phyloP scores from a whole-genome alignment of 768 basidiomycete genomes.

The Fomitopsis pulvina region DNA sequence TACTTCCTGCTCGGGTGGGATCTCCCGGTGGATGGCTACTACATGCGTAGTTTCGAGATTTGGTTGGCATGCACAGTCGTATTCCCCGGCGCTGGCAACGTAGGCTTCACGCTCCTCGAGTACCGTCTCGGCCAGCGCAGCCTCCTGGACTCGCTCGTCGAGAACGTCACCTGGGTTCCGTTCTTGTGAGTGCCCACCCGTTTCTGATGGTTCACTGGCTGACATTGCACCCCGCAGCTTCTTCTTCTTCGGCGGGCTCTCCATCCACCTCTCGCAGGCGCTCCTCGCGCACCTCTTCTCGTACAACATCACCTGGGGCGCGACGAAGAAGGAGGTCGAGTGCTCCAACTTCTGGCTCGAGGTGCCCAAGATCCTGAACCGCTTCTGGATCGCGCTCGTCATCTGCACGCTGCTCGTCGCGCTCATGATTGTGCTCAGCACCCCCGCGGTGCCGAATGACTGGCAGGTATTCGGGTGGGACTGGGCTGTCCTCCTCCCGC shows the following conservation, averaged over 20 bases:
- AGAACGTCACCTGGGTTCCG: conserved; percentile 59
- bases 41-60: conserved; percentile 66
- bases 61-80: conserved; percentile 70
- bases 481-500: conserved; percentile 77
- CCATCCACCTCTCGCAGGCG: conserved; percentile 46
- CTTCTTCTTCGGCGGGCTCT: conserved; percentile 54
- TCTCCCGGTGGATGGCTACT: conserved; percentile 61
- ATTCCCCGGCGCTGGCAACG: conserved; percentile 61
- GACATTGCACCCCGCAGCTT: conserved; percentile 24
- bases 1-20: conserved; percentile 58
- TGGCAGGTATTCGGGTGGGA: conserved; percentile 59
- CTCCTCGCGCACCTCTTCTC: conserved; percentile 51
- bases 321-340: conserved; percentile 78
- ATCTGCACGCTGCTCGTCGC: conserved; percentile 45
- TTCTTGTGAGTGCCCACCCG: conserved; percentile 59
- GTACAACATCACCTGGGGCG: conserved; percentile 52
- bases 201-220: neutral
- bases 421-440: conserved; percentile 51
- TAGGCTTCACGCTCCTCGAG: conserved; percentile 62
- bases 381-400: conserved; percentile 64
- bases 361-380: conserved; percentile 74
- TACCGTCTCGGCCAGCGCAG: conserved; percentile 58
- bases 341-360: conserved; percentile 88
- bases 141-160: conserved; percentile 41
- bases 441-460: conserved; percentile 46